These are phyloP conservation scores for Cryptococcus neoformans DNA, from an alignment of 1,284 basidiomycete species.

Conservation along the genomic window DNA sequence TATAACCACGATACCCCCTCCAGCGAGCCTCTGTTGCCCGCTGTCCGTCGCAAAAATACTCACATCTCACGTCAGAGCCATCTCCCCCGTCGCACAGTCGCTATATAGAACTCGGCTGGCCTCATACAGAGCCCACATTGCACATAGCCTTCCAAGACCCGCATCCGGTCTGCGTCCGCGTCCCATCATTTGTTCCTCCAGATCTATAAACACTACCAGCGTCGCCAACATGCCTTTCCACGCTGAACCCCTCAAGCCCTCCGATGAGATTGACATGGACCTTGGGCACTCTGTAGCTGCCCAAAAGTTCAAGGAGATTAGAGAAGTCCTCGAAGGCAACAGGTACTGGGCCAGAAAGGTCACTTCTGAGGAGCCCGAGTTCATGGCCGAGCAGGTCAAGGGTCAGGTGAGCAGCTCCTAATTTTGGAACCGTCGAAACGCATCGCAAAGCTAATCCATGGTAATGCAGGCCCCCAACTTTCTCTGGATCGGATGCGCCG, in stretches of 20 bases:
- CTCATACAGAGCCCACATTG: too few relatives aligned
- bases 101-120: too few relatives aligned
- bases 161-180: too few relatives aligned
- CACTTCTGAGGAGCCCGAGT: slow-evolving; percentile 26
- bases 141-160: too few relatives aligned
- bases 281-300: slow-evolving; percentile 19
- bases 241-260: slow-evolving; percentile 17
- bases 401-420: slow-evolving; percentile 35
- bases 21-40: too few relatives aligned
- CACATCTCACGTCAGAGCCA: too few relatives aligned
- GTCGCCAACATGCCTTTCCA: slow-evolving; percentile 14
- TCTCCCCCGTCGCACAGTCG: too few relatives aligned
- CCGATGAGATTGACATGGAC: slow-evolving; percentile 20
- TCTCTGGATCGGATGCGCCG: slow-evolving; percentile 50
- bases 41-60: too few relatives aligned
- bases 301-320: slow-evolving; percentile 22
- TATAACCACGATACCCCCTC: too few relatives aligned
- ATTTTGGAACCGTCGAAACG: neutral
- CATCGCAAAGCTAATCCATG: neutral
- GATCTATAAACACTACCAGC: neutral
- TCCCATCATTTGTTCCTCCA: neutral
- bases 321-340: slow-evolving; percentile 31
- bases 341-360: slow-evolving; percentile 34
- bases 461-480: slow-evolving; percentile 34
- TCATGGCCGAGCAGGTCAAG: slow-evolving; percentile 34